Base-by-base conservation (phyloP, 2,329 filamentous ascomycete genomes). In the Blumeria graminis region DNA sequence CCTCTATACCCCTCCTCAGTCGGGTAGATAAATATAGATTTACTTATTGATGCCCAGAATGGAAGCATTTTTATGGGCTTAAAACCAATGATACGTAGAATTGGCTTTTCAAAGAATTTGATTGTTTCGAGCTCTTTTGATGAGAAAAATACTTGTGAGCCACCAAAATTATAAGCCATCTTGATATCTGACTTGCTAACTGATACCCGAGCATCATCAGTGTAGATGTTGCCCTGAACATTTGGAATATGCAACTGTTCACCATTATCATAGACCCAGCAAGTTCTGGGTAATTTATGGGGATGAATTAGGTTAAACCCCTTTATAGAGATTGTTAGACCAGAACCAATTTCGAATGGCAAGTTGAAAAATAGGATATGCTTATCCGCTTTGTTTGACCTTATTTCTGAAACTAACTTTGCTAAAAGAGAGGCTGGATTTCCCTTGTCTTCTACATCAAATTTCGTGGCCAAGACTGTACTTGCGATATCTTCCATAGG, bases 131-230 rank as follows among this genome's bases (percentile, higher is more conserved):
- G 80, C 67, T 98, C 90, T 36, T 95, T 88, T 0, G 81, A 76
- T 0, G 81, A 81, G 67, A 98, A 98, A 53, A 83, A 77, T 51
- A 98, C 79, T 52, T 87, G 87, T 61, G 94, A 86, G 41, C 87
- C 89, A 11, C 90, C 92, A 65, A 96, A 96, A 63, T 92, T 95
- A 73, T 92, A 98, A 0, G 90, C 92, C 68, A 92, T 95, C 58
- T 84, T 84, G 18, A 93, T 77, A 63, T 96, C 88, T 3, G 71
- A 71, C 62, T 89, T 89, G 60, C 93, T 82, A 0, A 96, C 80
- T 0, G 80, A 78, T 39, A 81, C 76, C 1, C 82, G 78, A 16
- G 81, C 88, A 62, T 93, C 86, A 59, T 87, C 84, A 3, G 86
- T 82, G 56, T 89, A 75, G 57, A 81, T 78, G 1, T 80, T 81